Evolutionary conservation across 495 filamentous ascomycete genomes (phyloP).

Genomic region (Paragyromitra xinjiangensis): DNA sequence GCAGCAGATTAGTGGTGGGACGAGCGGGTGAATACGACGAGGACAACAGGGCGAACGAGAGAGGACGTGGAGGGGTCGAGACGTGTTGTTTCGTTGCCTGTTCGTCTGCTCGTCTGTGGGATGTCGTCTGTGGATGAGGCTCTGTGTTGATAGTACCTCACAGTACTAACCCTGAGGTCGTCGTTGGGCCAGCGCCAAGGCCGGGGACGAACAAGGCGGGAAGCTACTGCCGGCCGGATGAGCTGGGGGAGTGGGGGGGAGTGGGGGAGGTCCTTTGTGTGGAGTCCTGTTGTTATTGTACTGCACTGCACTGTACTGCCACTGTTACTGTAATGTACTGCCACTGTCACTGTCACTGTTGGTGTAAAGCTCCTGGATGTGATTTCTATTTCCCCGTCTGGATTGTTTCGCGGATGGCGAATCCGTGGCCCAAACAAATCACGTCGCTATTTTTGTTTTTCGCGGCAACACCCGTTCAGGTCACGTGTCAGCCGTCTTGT

Average conservation of each 20-base stretch:
- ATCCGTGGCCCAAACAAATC: not conserved
- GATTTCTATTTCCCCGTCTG: not conserved
- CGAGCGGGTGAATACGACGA: not conserved
- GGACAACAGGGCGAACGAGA: not conserved
- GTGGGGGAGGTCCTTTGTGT: not conserved
- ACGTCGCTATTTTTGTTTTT: not conserved
- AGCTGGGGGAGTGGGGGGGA: not conserved
- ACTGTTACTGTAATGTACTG: not conserved
- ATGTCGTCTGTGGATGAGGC: conserved; percentile 28
- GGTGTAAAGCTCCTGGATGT: not conserved
- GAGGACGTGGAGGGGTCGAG: not conserved
- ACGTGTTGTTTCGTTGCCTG: conserved; percentile 6
- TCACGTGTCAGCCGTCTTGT: not conserved
- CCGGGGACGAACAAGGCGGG: conserved; percentile 32
- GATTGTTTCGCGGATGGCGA: not conserved
- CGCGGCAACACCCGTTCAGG: not conserved
- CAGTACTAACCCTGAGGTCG: not conserved
- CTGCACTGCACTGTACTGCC: too few species aligned
- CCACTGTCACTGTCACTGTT: too few species aligned
- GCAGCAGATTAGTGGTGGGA: conserved; percentile 1
- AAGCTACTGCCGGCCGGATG: conserved; percentile 8
- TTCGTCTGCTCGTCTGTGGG: not conserved
- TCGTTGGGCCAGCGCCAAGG: conserved; percentile 35
- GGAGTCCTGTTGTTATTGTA: not conserved
- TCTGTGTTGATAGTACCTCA: conserved; percentile 8